phyloP scores from a whole-genome alignment of 2,329 filamentous ascomycete genomes.

The Ophiocordyceps polyrhachis-furcata region DNA sequence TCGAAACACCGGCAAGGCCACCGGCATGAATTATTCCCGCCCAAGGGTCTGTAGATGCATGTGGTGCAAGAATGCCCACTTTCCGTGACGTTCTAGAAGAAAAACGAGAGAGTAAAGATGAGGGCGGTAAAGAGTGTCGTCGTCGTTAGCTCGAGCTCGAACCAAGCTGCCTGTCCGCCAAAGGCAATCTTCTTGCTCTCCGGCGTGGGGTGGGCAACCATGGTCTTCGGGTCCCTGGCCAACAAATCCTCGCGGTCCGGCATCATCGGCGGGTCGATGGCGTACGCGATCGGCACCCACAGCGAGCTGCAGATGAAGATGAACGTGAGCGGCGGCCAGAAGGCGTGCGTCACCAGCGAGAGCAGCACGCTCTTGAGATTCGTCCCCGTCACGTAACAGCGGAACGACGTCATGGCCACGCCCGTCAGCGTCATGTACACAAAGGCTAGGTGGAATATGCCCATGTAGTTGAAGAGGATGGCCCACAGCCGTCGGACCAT shows the following conservation, averaged over 20 bases:
- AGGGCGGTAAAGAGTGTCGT: constrained; percentile 30
- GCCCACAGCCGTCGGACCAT: constrained; percentile 33
- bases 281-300: constrained; percentile 41
- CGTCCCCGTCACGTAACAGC: constrained; percentile 23
- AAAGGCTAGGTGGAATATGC: constrained; percentile 33
- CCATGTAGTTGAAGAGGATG: constrained; percentile 37
- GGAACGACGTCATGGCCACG: constrained; percentile 30
- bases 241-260: constrained; percentile 39
- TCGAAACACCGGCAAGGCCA: neutral
- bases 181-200: constrained; percentile 36
- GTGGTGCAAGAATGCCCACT: no score
- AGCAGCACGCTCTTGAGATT: constrained; percentile 23
- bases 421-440: constrained; percentile 32
- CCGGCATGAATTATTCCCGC: neutral
- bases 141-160: constrained; percentile 33
- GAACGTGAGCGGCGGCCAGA: constrained; percentile 43
- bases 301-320: constrained; percentile 33
- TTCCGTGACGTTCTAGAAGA: constrained; percentile 5
- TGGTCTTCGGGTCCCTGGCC: constrained; percentile 32
- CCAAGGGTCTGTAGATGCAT: neutral
- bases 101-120: constrained; percentile 26
- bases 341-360: constrained; percentile 38
- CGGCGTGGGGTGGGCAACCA: constrained; percentile 30
- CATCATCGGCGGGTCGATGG: constrained; percentile 38
- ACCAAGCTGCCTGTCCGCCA: constrained; percentile 32